Evolutionary conservation across 345 rosid genomes (phyloP), one percentile per base, ranked within the genome.

Genomic region (Ceriops zippeliana): DNA sequence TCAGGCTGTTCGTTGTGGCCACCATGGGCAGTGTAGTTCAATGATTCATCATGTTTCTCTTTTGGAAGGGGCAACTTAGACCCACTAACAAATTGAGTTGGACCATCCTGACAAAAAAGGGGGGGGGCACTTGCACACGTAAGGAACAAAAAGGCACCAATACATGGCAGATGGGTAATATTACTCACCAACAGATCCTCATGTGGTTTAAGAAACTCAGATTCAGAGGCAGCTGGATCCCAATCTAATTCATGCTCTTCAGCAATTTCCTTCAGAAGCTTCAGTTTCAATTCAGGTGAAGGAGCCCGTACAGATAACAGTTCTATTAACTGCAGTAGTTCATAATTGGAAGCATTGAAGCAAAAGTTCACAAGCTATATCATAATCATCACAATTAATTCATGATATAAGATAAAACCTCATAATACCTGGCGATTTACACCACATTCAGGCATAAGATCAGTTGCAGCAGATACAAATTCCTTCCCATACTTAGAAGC

Each of bases 371-470:
- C 26, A 59, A 46, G 31, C 2, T 17, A 63, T 37, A 32, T n/a
- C 37, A 19, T 24, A 31, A 11, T 37, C 47, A 53, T 31, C 20
- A 21, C 59, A 65, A 78, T 7, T 31, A 71, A 54, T 17, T 63
- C 52, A 49, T 72, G 53, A 31, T 20, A 42, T 5, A 24, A 52
- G 19, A 53, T 21, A 22, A 58, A 51, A 71, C 30, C 47, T 73
- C 38, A 52, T 22, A 26, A 70, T 46, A 95, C 99, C 99, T 91
- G 91, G 66, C 98, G 96, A 76, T 91, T 95, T 65, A 95, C 99
- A 67, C 99, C 98, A 76, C 93, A 91, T 67, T 91, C 90, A 5
- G 98, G 98, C 87, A 83, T 86, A 71, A 95, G 92, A 80, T 91
- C 99, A 74, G 90, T 77, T 63, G 98, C 96, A 76, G 98, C 98